A percentile compares a stretch with the other conserved stretches of the same genome.
Conservation (phyloP, 805 yeast genomes). For the Starmerella riodocensis region DNA sequence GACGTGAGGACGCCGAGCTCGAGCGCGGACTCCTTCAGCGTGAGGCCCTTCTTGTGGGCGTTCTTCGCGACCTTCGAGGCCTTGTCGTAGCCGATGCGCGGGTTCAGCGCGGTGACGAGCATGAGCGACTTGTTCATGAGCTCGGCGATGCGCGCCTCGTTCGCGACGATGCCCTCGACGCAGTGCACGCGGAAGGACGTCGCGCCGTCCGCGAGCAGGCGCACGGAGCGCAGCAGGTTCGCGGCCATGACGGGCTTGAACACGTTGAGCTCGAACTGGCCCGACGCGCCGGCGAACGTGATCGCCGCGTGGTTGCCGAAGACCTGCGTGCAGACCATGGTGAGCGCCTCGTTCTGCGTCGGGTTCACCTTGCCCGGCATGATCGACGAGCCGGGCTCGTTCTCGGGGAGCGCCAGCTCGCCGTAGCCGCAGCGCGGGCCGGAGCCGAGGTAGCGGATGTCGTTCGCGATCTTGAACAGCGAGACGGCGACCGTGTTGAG, state of each 20-base stretch:
- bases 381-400: slow-evolving; percentile 97
- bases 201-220: slow-evolving; percentile 79
- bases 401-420: slow-evolving; percentile 87
- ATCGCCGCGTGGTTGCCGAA: slow-evolving; percentile 93
- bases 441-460: slow-evolving; percentile 93
- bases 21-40: slow-evolving; percentile 86
- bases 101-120: slow-evolving; percentile 97
- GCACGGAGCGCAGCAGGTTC: slow-evolving; percentile 74
- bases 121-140: slow-evolving; percentile 86
- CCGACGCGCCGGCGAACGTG: slow-evolving; percentile 96
- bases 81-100: slow-evolving; percentile 94
- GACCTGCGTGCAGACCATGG: slow-evolving; percentile 96
- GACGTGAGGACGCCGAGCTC: slow-evolving; percentile 74
- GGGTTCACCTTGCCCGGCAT: slow-evolving; percentile 99
- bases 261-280: slow-evolving; percentile 96
- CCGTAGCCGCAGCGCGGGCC: slow-evolving; percentile 99
- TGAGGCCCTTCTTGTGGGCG: slow-evolving; percentile 95
- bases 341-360: slow-evolving; percentile 96
- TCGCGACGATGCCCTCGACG: slow-evolving; percentile 88
- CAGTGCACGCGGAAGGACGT: slow-evolving; percentile 87
- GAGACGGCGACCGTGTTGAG: slow-evolving; percentile 90
- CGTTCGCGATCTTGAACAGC: slow-evolving; percentile 91
- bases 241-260: slow-evolving; percentile 94
- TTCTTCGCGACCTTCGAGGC: slow-evolving; percentile 97
- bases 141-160: slow-evolving; percentile 73